Evolutionary conservation across 352 stramenopile genomes (phyloP).

Genomic region (Halophytophthora polymorphica): DNA sequence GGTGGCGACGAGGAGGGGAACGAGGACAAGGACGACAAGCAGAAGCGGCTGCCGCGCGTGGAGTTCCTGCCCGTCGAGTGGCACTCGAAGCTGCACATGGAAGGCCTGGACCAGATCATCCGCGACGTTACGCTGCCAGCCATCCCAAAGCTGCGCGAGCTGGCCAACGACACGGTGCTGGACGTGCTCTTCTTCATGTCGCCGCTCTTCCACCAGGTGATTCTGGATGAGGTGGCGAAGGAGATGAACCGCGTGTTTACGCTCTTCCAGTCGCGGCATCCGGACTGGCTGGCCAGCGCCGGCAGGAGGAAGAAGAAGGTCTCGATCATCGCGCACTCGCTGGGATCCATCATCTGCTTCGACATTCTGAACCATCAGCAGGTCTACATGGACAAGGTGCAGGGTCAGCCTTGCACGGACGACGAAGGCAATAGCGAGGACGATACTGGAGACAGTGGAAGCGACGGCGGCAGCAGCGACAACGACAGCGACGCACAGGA

Average conservation of each 20-base stretch:
- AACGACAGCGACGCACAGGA: conserved; percentile 13
- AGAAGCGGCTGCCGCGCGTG: conserved; percentile 30
- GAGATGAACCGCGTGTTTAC: conserved; percentile 90
- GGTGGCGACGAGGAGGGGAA: conserved; percentile 14
- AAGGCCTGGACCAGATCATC: conserved; percentile 65
- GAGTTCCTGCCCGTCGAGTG: conserved; percentile 86
- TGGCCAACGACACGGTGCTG: conserved; percentile 92
- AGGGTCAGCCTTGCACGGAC: conserved; percentile 27
- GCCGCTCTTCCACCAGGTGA: conserved; percentile 89
- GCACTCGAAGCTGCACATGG: conserved; percentile 85
- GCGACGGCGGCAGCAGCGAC: conserved; percentile 15
- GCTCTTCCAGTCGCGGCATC: conserved; percentile 67
- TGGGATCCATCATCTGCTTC: conserved; percentile 91
- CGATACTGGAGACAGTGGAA: conserved; percentile 20
- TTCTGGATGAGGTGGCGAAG: conserved; percentile 87
- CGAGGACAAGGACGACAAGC: conserved; percentile 6
- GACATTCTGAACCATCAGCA: conserved; percentile 86
- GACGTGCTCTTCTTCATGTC: conserved; percentile 94
- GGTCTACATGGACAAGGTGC: conserved; percentile 32
- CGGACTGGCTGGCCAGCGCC: conserved; percentile 29
- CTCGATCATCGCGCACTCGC: conserved; percentile 84
- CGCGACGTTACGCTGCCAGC: conserved; percentile 72
- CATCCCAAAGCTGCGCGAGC: conserved; percentile 90
- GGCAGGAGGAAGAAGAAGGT: conserved; percentile 65
- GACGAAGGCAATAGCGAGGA: conserved; percentile 35